phyloP scores from a whole-genome alignment of 768 basidiomycete genomes.

The Pleurotus eryngii region DNA sequence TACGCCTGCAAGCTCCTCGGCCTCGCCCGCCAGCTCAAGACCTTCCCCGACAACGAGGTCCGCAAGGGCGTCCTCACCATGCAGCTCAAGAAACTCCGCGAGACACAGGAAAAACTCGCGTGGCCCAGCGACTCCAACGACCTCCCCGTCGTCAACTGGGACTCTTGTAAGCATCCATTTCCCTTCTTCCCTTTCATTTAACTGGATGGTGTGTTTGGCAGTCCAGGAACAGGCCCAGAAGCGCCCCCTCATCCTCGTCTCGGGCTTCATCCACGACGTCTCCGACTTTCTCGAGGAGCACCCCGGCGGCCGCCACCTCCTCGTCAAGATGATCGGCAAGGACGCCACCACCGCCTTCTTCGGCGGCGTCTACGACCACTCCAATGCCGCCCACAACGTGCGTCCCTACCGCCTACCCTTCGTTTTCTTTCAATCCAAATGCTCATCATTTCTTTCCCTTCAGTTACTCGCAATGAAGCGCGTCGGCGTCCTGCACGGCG shows the following conservation, averaged over 20 bases:
- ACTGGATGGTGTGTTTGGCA: slow-evolving; percentile 19
- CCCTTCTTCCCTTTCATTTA: no score
- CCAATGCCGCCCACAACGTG: slow-evolving; percentile 54
- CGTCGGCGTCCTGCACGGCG: slow-evolving; percentile 54
- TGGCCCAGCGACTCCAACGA: slow-evolving; percentile 80
- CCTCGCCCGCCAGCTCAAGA: slow-evolving; percentile 68
- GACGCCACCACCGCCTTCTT: slow-evolving; percentile 94
- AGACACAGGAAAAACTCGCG: slow-evolving; percentile 65
- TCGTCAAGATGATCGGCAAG: slow-evolving; percentile 81
- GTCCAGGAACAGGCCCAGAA: slow-evolving; percentile 77
- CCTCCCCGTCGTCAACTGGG: slow-evolving; percentile 82
- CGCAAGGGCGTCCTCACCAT: slow-evolving; percentile 92
- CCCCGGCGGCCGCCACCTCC: slow-evolving; percentile 82
- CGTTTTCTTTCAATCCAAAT: background rate
- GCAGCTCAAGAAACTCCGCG: slow-evolving; percentile 83
- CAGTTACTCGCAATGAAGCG: slow-evolving; percentile 57
- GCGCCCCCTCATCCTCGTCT: slow-evolving; percentile 79
- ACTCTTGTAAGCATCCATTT: slow-evolving; percentile 57
- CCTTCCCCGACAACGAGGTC: slow-evolving; percentile 54
- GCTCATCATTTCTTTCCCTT: background rate
- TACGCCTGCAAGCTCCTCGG: slow-evolving; percentile 54
- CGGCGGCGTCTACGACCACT: slow-evolving; percentile 65
- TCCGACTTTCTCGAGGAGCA: slow-evolving; percentile 83
- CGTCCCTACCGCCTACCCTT: slow-evolving; percentile 7
- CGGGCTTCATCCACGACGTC: slow-evolving; percentile 91